Base-by-base conservation (phyloP, 2,329 filamentous ascomycete species). In the Trichoderma endophyticum region DNA sequence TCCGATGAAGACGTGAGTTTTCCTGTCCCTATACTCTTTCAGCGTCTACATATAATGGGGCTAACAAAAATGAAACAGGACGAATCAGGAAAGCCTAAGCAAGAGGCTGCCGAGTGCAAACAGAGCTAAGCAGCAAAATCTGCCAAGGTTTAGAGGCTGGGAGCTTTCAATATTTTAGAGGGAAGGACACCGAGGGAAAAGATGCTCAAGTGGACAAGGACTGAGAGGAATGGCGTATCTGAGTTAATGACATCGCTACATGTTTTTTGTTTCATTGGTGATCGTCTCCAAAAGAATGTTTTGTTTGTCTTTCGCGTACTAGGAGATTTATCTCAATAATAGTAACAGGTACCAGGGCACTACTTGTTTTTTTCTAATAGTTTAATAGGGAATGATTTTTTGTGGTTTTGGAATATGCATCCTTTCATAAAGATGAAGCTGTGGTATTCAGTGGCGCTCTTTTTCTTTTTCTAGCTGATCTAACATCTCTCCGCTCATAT, bases 21-120 rank as follows among this genome's bases (percentile, higher is more conserved):
- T 15, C n/a, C 4, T 11, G 18, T 21, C 21, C 21, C 39, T 15
- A 30, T 30, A 4, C n/a, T 6, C 8, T 9, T 57, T 21, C 1
- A 21, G 3, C n/a, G 57, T 51, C 64, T 14, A 18, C 9, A 21
- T 15, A 43, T 18, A 60, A 66, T 54, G 74, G 77, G 72, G 76
- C 71, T 74, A 43, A 75, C 51, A 32, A 39, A 70, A 18, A 39
- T 75, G 71, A 74, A 71, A 11, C 77, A 97, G 93, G 93, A 97
- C 80, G 93, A 95, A 80, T 90, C 90, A 75, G 91, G 92, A 77
- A 97, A 95, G 88, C 94, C 94, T 72, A 97, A 97, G 88, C 94
- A 96, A 85, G 94, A 97, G 84, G 91, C 94, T 76, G 93, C 94
- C 76, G 94, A 97, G 86, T 97, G 94, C 90, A 97, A 97, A 88